These are phyloP conservation scores for Phragmites australis DNA, from an alignment of 176 grass and related monocot species.

Conservation along the genomic window DNA sequence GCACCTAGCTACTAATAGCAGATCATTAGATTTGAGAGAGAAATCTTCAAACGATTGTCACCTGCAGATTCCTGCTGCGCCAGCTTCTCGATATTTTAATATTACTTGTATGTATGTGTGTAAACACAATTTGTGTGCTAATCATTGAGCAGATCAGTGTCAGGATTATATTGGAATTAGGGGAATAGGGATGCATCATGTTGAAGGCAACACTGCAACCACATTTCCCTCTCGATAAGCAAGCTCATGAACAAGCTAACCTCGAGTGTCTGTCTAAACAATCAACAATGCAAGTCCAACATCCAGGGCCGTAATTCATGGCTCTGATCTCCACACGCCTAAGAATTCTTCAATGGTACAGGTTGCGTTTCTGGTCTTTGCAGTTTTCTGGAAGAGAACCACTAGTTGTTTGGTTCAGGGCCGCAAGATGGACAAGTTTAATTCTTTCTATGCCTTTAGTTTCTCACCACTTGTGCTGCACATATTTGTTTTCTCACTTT, in stretches of 20 bases:
- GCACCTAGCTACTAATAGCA: background rate
- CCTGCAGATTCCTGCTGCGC: background rate
- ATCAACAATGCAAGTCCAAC: background rate
- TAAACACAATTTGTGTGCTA: background rate
- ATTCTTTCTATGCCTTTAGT: background rate
- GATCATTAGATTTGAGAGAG: background rate
- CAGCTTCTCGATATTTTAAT: background rate
- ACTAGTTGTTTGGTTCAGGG: background rate
- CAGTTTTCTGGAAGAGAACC: background rate
- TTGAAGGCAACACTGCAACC: conserved; percentile 13
- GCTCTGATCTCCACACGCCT: background rate
- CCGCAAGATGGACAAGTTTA: background rate
- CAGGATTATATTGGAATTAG: background rate
- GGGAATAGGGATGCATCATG: conserved; percentile 18
- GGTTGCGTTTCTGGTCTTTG: background rate
- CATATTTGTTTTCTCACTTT: background rate
- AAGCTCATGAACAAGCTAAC: background rate
- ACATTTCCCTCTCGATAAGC: background rate
- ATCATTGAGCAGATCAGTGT: background rate
- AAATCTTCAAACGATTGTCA: background rate
- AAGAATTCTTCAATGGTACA: background rate
- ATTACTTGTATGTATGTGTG: background rate
- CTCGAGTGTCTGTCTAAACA: background rate
- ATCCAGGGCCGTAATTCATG: conserved; percentile 6
- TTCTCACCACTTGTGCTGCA: background rate